Base-by-base conservation (phyloP, 2,329 filamentous ascomycete genomes). In the Exophiala spinifera region DNA sequence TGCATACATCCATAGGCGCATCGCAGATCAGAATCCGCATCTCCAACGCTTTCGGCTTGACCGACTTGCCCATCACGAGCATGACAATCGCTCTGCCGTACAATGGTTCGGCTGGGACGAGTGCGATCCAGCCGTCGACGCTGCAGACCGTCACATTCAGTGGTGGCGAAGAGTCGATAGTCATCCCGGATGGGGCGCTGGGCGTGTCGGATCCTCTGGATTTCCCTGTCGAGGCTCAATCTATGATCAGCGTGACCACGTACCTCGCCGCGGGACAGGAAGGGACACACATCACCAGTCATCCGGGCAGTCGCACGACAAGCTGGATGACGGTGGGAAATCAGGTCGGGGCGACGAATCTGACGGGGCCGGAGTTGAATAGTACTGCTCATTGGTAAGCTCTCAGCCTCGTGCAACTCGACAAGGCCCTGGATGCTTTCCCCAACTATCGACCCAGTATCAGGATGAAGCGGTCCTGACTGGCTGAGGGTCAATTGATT, bases 11-110 rank as follows among this genome's bases (percentile, higher is more conserved):
- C 6, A 74, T 84, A 3, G 77, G 75, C 1, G 77, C 79, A 2
- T 70, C 76, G 2, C 75, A 80, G 19, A 76, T 87, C 57, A 81
- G 85, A 8, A 69, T 88, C 33, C 79, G 81, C 43, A 74, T 88
- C 47, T 85, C 83, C 40, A 88, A 88, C 64, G 80, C 78, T 0
- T 87, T 88, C 60, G 84, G 85, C 2, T 67, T 74, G 1, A 81
- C 76, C 33, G 77, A 82, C 58, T 72, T 88, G 2, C 76, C 80
- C 42, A 80, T 88, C 60, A 83, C 80, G 0, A 76, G 77, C 1
- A 80, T 80, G 1, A 80, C 81, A 0, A 67, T 88, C 4, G 80
- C 82, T 1, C 70, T 84, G 0, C 78, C 85, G 4, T 63, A 70
- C 3, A 78, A 78, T 31, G 79, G 80, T 43, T 74, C 74, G 3